Conservation (phyloP, 768 basidiomycete species). For the Lactifluus hygrophoroides region DNA sequence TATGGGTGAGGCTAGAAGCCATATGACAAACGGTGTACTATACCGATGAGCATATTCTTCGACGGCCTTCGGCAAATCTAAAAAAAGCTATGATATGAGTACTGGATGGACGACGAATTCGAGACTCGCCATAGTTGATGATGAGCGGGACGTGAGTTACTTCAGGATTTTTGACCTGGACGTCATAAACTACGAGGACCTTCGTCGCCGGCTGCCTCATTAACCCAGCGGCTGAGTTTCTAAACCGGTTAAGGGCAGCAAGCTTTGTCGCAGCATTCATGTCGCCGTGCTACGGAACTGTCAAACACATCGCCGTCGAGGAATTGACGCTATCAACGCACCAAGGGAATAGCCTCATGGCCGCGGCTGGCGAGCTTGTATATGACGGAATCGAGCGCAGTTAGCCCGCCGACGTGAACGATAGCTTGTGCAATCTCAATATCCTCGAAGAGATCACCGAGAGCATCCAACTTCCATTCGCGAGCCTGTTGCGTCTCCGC, state of each 20-base stretch:
- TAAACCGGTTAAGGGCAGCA: constrained; percentile 80
- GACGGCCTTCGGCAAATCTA: constrained; percentile 88
- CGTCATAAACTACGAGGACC: constrained; percentile 88
- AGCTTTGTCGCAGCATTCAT: constrained; percentile 80
- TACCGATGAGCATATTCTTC: constrained; percentile 97
- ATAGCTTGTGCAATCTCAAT: constrained; percentile 72
- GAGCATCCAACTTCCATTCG: constrained; percentile 92
- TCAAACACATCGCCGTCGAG: constrained; percentile 1
- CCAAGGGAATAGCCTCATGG: constrained; percentile 81
- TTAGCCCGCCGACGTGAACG: constrained; percentile 85
- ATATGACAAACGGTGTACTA: constrained; percentile 16
- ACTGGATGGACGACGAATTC: neutral
- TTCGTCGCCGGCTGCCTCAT: constrained; percentile 61
- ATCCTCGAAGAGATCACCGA: constrained; percentile 86
- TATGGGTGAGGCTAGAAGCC: constrained; percentile 13
- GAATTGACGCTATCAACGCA: constrained; percentile 32
- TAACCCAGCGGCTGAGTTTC: constrained; percentile 45
- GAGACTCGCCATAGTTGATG: constrained; percentile 77
- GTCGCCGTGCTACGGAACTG: constrained; percentile 64
- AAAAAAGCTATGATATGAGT: neutral
- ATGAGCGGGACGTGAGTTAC: constrained; percentile 86
- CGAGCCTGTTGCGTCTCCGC: constrained; percentile 80
- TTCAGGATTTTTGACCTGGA: constrained; percentile 85
- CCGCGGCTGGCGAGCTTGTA: constrained; percentile 83
- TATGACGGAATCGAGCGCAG: constrained; percentile 77